Conservation (phyloP, 139 green algal species). For the Volvox africanus region DNA sequence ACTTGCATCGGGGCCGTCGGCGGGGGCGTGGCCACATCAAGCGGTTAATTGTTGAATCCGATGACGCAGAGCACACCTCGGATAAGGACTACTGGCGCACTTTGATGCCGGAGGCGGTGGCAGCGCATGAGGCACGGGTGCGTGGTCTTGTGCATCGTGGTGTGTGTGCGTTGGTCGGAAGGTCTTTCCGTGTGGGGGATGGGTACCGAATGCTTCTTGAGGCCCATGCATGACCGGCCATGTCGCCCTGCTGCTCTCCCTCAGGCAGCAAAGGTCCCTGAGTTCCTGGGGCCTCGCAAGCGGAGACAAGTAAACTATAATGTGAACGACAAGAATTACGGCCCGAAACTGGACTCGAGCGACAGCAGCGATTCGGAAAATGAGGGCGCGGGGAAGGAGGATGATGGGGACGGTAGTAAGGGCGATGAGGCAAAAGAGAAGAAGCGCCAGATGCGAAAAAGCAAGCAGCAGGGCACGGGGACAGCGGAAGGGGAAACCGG, state of each 20-base stretch:
- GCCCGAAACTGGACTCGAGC: not conserved
- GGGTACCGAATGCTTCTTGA: no score
- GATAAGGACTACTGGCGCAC: slow-evolving; percentile 70
- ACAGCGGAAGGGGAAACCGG: no score
- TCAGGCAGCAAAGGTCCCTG: not conserved
- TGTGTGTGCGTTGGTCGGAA: no score
- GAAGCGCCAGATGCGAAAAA: not conserved
- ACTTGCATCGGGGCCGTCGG: not conserved
- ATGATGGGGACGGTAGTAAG: not conserved
- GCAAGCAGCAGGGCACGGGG: not conserved
- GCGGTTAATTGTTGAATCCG: not conserved
- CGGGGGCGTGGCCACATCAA: no score
- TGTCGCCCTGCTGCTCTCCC: not conserved
- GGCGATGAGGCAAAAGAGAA: no score
- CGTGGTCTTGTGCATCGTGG: not conserved
- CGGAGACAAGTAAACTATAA: slow-evolving; percentile 73
- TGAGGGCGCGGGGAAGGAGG: not conserved
- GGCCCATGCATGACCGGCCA: no score
- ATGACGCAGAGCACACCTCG: not conserved
- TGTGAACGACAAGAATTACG: not conserved
- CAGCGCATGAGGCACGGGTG: slow-evolving; percentile 48
- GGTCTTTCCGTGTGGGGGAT: no score
- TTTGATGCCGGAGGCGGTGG: slow-evolving; percentile 79
- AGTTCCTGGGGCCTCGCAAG: slow-evolving; percentile 60
- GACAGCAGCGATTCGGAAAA: not conserved